These are phyloP conservation scores for Saposhnikovia divaricata DNA, from an alignment of 129 eudicot species.

Conservation along the genomic window DNA sequence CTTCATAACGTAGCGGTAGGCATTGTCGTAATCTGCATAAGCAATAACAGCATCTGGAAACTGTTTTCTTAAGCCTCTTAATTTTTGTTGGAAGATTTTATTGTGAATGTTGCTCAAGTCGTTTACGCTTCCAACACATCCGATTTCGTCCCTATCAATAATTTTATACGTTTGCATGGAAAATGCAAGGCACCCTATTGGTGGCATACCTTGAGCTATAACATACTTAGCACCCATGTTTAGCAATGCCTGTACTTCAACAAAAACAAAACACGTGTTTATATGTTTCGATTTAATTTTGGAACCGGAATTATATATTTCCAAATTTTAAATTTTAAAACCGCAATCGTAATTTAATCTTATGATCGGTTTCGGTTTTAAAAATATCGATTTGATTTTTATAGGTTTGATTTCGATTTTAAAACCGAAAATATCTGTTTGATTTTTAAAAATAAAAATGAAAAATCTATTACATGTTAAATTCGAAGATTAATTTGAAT, in stretches of 20 bases:
- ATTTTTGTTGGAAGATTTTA: conserved; percentile 37
- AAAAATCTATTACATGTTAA: too few species aligned
- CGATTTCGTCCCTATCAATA: conserved; percentile 49
- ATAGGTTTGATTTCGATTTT: too few species aligned
- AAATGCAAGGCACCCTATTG: conserved; percentile 73
- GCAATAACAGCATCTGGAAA: conserved; percentile 45
- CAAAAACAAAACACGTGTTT: neutral
- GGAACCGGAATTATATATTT: too few species aligned
- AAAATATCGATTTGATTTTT: too few species aligned
- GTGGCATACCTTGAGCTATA: conserved; percentile 80
- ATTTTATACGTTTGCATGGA: conserved; percentile 38
- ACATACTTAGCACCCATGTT: conserved; percentile 69
- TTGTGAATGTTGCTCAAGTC: conserved; percentile 43
- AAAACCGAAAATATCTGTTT: too few species aligned
- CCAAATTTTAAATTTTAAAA: too few species aligned
- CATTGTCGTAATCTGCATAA: conserved; percentile 60
- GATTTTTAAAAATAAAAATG: too few species aligned
- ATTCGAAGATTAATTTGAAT: too few species aligned
- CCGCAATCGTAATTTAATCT: too few species aligned
- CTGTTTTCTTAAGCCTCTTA: conserved; percentile 28
- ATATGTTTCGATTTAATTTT: too few species aligned
- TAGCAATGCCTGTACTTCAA: conserved; percentile 41
- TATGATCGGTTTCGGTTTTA: too few species aligned
- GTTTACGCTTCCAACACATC: conserved; percentile 53
- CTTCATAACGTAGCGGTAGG: conserved; percentile 41